These are phyloP conservation scores for Cytospora piceae DNA, from an alignment of 2,329 filamentous ascomycete genomes.

Conservation along the genomic window DNA sequence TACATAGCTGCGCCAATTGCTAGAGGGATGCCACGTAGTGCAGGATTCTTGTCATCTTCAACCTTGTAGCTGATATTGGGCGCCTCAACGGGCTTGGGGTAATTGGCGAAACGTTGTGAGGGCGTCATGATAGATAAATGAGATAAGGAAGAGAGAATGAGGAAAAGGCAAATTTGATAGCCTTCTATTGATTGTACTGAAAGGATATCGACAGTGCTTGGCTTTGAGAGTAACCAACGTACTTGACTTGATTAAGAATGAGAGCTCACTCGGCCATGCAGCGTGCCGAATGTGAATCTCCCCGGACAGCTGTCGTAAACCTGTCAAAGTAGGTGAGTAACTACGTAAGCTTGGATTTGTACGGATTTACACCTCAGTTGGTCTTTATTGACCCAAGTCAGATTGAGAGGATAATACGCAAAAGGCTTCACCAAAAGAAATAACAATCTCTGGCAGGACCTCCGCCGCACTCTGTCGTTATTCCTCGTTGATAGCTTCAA, in stretches of 20 bases:
- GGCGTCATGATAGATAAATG: constrained; percentile 15
- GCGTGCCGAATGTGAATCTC: neutral
- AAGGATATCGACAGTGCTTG: neutral
- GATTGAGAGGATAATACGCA: too few relatives aligned
- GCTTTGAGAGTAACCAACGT: neutral
- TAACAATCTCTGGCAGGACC: neutral
- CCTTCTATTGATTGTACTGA: neutral
- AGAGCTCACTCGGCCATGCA: neutral
- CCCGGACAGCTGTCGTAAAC: neutral
- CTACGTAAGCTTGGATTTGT: neutral
- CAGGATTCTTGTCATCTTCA: constrained; percentile 65
- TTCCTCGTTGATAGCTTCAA: neutral
- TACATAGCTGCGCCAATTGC: constrained; percentile 51
- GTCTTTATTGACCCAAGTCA: too few relatives aligned
- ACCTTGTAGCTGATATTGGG: constrained; percentile 39
- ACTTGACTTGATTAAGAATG: neutral
- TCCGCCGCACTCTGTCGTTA: neutral
- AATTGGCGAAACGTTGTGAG: constrained; percentile 44
- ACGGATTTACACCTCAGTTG: too few relatives aligned
- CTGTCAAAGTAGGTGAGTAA: too few relatives aligned
- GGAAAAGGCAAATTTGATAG: neutral
- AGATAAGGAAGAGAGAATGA: neutral
- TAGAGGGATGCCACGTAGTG: constrained; percentile 68
- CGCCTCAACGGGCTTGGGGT: constrained; percentile 47
- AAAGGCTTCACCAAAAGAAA: neutral